These are phyloP conservation scores for Fusarium neocosmosporiellum DNA, from an alignment of 2,329 filamentous ascomycete species.

Conservation along the genomic window DNA sequence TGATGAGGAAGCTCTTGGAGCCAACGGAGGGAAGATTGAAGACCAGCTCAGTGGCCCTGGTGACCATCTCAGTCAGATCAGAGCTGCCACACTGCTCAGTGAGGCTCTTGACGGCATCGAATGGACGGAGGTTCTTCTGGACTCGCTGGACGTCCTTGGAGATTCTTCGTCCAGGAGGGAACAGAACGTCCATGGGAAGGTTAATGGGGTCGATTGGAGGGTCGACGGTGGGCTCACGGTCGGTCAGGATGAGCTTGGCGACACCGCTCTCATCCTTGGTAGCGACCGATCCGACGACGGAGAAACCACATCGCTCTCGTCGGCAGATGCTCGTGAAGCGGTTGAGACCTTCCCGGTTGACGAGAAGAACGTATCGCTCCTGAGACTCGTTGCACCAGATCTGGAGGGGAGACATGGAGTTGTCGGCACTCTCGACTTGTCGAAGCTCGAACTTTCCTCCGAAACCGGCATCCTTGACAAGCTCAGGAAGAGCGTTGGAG, in stretches of 20 bases:
- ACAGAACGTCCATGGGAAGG: constrained; percentile 87
- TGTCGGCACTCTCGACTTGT: constrained; percentile 90
- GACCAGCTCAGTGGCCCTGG: constrained; percentile 80
- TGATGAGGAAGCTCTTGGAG: constrained; percentile 98
- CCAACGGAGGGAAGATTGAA: constrained; percentile 89
- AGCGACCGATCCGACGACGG: constrained; percentile 84
- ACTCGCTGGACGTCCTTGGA: constrained; percentile 43
- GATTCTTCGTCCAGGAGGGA: constrained; percentile 70
- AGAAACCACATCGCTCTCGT: constrained; percentile 92
- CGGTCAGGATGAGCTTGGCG: constrained; percentile 81
- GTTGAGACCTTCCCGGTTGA: constrained; percentile 84
- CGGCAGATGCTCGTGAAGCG: constrained; percentile 76
- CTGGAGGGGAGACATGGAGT: constrained; percentile 88
- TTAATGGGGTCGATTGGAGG: constrained; percentile 79
- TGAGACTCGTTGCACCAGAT: constrained; percentile 99
- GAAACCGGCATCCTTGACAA: constrained; percentile 91
- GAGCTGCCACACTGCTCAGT: constrained; percentile 70
- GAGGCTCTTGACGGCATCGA: constrained; percentile 76
- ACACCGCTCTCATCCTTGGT: constrained; percentile 70
- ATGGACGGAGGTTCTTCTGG: constrained; percentile 70
- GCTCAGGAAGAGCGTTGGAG: constrained; percentile 76
- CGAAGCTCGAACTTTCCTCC: constrained; percentile 95
- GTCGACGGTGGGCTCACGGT: constrained; percentile 79
- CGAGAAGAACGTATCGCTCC: constrained; percentile 92
- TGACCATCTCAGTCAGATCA: constrained; percentile 48